Percentiles rank a stretch among this genome's conserved stretches.
These are phyloP conservation scores for Clitoria ternatea DNA, from an alignment of 306 rosid species.

Conservation along the genomic window DNA sequence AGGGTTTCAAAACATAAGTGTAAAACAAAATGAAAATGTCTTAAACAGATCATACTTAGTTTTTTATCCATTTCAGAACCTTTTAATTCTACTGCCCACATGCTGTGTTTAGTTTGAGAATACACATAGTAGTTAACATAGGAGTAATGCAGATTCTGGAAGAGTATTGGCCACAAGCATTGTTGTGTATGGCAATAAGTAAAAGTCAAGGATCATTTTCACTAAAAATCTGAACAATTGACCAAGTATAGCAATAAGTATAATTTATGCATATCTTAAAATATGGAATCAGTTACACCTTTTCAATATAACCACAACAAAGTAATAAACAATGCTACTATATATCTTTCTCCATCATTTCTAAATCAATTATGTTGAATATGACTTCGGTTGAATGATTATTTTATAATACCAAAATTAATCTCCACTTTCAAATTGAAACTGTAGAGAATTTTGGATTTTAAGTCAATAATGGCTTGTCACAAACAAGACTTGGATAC, in stretches of 20 bases:
- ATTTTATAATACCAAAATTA: neutral
- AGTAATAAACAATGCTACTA: neutral
- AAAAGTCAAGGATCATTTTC: neutral
- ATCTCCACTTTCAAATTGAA: constrained; percentile 11
- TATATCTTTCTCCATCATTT: constrained; percentile 11
- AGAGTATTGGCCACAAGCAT: neutral
- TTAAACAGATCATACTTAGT: constrained; percentile 1
- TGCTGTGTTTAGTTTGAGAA: neutral
- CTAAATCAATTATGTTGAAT: constrained; percentile 3
- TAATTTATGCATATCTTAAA: neutral
- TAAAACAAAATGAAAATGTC: neutral
- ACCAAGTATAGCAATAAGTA: neutral
- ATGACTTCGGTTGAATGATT: constrained; percentile 2
- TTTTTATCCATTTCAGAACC: constrained; percentile 4
- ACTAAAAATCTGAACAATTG: neutral
- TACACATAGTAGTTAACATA: neutral
- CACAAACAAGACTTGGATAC: constrained; percentile 18
- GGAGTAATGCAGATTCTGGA: neutral
- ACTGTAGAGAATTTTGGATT: neutral
- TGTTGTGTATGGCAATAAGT: neutral
- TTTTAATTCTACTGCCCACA: neutral
- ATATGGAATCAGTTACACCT: neutral
- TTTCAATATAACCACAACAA: neutral
- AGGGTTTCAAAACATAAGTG: no score
- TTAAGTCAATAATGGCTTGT: neutral